Evolutionary conservation across 257 asterid species (phyloP), one percentile per base, ranked within the genome.

Genomic region (Penstemon barbatus): DNA sequence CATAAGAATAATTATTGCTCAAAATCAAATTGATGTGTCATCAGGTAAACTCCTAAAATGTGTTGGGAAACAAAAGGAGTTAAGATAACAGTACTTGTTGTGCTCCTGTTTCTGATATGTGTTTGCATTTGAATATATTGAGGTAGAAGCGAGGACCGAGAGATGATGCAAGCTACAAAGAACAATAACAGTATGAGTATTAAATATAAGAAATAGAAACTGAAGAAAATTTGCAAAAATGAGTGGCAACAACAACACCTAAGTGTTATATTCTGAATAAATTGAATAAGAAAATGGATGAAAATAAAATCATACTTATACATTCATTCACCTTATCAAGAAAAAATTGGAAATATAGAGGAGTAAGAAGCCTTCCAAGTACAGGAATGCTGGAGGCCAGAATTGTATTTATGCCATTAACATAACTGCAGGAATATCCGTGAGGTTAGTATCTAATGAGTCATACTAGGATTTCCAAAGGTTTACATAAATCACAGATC

Each of bases 91-190:
- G 39, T 87, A 87, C 97, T 79, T 92, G 98, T 63, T 92, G 98
- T 62, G 98, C 96, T 75, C 98, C 97, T 48, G 98, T 92, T 80
- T 92, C 97, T 55, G 98, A 89, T 81, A 92, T 89, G 41, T 89
- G 98, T 90, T 92, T 92, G 96, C 98, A 92, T 79, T 86, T 92
- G 89, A 89, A 92, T 71, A 92, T 86, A 79, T 92, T 92, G 77
- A 82, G 84, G 79, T 83, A 92, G 85, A 92, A 92, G 71, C 97
- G 98, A 11, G 97, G 97, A 62, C 92, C 92, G 71, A 92, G 96
- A 75, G 98, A 87, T 38, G 98, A 89, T 51, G 98, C 96, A 75
- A 92, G 95, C 97, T 92, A 89, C 95, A 84, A 39, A 43, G 7
- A 66, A 69, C 7, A 56, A 65, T 51, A 65, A 52, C 68, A 71